Evolutionary conservation across 805 yeast species (phyloP), one percentile per base, ranked within the genome.

Genomic region (Tetrapisispora nanseiensis): DNA sequence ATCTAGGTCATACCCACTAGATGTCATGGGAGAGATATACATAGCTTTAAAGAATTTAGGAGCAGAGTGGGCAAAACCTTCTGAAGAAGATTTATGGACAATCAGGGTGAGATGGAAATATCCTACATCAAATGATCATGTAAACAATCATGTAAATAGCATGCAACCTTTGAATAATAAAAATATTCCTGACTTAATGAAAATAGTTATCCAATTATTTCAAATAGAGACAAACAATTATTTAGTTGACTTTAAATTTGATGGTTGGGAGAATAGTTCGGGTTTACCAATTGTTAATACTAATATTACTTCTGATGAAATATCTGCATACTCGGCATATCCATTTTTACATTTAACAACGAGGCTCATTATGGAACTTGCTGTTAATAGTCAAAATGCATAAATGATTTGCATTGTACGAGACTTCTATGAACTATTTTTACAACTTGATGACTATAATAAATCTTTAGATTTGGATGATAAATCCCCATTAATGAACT

Each of bases 21-120:
- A 92, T 62, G 98, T 92, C 3, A 92, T 92, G 97, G 96, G 97
- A 22, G 98, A 92, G 61, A 89, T 92, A 34, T 92, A 92, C 65
- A 73, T 96, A 37, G 97, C 97, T 1, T 70, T 92, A 58, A 85
- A 85, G 64, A 86, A 85, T 55, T 68, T 92, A 42, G 97, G 96
- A 1, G 97, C 97, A 0, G 97, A 92, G 62, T 92, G 97, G 97
- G 85, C 92, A 9, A 80, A 82, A 52, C 97, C 97, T 6, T 76
- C 89, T 0, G 95, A 89, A 52, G 96, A 89, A 55, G 96, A 89
- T 55, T 68, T 87, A 40, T 90, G 97, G 97, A 90, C 96, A 1
- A 90, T 90, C 44, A 75, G 86, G 51, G 97, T 90, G 15, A 78
- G 97, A 53, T 92, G 97, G 97, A 81, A 75, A 63, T 87, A 86